Evolutionary conservation across 2,329 filamentous ascomycete genomes (phyloP).

Genomic region (Aspergillus japonicus): DNA sequence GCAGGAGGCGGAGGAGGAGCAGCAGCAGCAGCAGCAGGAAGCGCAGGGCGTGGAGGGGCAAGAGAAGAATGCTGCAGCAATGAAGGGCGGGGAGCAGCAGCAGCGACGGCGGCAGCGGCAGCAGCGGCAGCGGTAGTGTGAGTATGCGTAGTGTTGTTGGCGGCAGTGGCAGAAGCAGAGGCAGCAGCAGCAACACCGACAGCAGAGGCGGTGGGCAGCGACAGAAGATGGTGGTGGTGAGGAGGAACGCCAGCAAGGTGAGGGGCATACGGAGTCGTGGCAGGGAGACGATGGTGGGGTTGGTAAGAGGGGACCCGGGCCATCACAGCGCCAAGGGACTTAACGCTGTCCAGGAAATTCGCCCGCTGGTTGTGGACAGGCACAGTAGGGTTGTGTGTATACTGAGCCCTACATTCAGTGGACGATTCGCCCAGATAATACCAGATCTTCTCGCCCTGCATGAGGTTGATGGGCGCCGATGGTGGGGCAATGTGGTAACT

Average conservation of each 20-base stretch:
- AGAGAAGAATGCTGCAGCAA: slow-evolving; percentile 34
- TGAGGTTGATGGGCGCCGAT: slow-evolving; percentile 69
- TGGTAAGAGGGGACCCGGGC: slow-evolving; percentile 26
- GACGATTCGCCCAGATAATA: slow-evolving; percentile 82
- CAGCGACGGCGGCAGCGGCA: slow-evolving; percentile 18
- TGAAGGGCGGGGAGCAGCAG: slow-evolving; percentile 29
- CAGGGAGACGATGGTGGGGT: slow-evolving; percentile 29
- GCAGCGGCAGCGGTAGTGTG: slow-evolving; percentile 15
- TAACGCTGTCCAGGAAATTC: slow-evolving; percentile 52
- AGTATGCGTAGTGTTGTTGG: slow-evolving; percentile 12
- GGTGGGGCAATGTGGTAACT: slow-evolving; percentile 56
- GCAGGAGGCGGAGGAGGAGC: slow-evolving; percentile 31
- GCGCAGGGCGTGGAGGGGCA: slow-evolving; percentile 34
- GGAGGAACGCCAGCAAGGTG: slow-evolving; percentile 8
- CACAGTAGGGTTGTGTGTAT: slow-evolving; percentile 71
- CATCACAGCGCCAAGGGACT: slow-evolving; percentile 37
- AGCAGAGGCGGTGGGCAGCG: slow-evolving; percentile 9
- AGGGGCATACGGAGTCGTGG: slow-evolving; percentile 12
- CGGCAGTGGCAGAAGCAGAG: slow-evolving; percentile 19
- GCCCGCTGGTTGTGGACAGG: slow-evolving; percentile 48
- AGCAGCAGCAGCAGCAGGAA: slow-evolving; percentile 30
- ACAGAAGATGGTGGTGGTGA: slow-evolving; percentile 15
- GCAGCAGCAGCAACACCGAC: slow-evolving; percentile 12
- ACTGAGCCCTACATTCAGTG: slow-evolving; percentile 87
- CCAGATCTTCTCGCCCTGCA: slow-evolving; percentile 75